These are phyloP conservation scores for Margaritispora aquatica DNA, from an alignment of 495 filamentous ascomycete genomes.

Conservation along the genomic window DNA sequence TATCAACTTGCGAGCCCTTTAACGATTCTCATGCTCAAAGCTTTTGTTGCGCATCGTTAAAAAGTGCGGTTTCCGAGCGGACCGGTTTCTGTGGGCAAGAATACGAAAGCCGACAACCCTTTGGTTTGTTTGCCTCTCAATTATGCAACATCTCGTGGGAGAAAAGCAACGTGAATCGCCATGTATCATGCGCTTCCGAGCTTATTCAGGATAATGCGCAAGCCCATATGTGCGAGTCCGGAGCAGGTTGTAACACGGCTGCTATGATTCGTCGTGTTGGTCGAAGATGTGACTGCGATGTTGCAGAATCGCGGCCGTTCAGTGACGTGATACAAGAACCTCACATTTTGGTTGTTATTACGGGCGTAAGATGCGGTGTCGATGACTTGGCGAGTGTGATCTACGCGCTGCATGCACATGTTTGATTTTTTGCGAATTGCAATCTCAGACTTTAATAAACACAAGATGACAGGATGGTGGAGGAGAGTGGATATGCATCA, in stretches of 20 bases:
- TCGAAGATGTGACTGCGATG: no score
- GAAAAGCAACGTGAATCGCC: background rate
- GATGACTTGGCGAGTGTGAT: no score
- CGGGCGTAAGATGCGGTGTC: no score
- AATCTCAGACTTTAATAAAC: no score
- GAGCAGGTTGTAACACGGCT: background rate
- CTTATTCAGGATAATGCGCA: background rate
- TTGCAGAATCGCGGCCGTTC: no score
- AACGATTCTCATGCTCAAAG: background rate
- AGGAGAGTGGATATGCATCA: no score
- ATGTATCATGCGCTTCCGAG: background rate
- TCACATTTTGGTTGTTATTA: no score
- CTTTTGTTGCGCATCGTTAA: background rate
- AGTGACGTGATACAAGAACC: no score
- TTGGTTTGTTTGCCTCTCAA: background rate
- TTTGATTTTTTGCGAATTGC: no score
- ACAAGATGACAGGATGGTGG: no score
- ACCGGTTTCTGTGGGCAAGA: background rate
- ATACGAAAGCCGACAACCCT: background rate
- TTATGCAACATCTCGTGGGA: background rate
- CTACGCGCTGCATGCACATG: no score
- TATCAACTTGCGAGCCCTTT: background rate
- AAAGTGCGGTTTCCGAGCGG: background rate
- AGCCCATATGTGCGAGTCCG: background rate
- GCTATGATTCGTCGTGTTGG: background rate